Evolutionary conservation across 2,329 filamentous ascomycete species (phyloP).

Genomic region (Aspergillus eucalypticola): DNA sequence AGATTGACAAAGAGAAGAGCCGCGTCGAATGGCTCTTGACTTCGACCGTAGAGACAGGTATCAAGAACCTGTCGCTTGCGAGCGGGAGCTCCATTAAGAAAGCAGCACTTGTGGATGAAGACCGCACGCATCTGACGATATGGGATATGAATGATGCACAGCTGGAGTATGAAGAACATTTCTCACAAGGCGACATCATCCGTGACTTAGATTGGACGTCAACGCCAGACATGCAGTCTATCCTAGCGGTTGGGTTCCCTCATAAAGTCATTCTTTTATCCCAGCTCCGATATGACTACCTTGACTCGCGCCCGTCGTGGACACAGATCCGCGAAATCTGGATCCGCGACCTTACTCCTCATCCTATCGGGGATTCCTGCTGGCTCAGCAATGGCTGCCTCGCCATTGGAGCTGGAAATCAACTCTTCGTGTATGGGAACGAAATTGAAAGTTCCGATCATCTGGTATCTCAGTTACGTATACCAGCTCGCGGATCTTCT

Average conservation of each 20-base stretch:
- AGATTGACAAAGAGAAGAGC: slow-evolving; percentile 61
- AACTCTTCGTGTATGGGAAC: slow-evolving; percentile 81
- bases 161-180: slow-evolving; percentile 77
- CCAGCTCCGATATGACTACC: slow-evolving; percentile 88
- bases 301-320: slow-evolving; percentile 88
- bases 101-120: slow-evolving; percentile 75
- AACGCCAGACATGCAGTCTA: slow-evolving; percentile 83
- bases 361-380: slow-evolving; percentile 88
- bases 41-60: slow-evolving; percentile 75
- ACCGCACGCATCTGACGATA: slow-evolving; percentile 75
- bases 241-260: slow-evolving; percentile 90
- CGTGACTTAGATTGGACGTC: slow-evolving; percentile 92
- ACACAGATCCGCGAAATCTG: slow-evolving; percentile 78
- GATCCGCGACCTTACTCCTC: slow-evolving; percentile 78
- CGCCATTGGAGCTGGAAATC: slow-evolving; percentile 85
- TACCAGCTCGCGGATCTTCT: slow-evolving; percentile 49
- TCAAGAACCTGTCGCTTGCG: slow-evolving; percentile 71
- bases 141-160: slow-evolving; percentile 85
- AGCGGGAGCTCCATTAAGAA: slow-evolving; percentile 87
- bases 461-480: slow-evolving; percentile 57
- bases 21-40: slow-evolving; percentile 80
- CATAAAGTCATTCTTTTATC: slow-evolving; percentile 78
- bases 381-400: slow-evolving; percentile 86
- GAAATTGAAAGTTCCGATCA: slow-evolving; percentile 66
- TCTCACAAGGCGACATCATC: slow-evolving; percentile 71